A percentile compares a stretch with the other conserved stretches of the same genome.
phyloP scores from a whole-genome alignment of 2,329 filamentous ascomycete genomes.

The Calonectria hawksworthii region DNA sequence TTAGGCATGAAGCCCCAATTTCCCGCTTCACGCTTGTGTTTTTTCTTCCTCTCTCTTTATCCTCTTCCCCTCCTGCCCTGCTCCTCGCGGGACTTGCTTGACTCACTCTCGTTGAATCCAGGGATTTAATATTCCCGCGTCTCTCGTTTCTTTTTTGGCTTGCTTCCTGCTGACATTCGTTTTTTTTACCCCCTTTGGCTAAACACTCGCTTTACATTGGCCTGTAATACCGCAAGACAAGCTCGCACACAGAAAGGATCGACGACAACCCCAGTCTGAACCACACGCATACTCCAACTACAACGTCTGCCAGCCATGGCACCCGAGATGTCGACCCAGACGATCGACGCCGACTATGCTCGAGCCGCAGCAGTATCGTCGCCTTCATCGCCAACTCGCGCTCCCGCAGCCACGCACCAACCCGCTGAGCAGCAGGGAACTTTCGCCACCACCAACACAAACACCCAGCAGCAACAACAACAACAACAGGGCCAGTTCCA shows the following conservation, averaged over 20 bases:
- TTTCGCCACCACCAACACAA: background rate
- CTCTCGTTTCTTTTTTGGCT: background rate
- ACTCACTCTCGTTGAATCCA: background rate
- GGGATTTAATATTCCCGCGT: background rate
- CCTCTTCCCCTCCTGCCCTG: background rate
- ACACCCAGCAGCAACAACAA: background rate
- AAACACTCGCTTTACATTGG: background rate
- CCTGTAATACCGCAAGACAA: background rate
- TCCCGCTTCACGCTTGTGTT: conserved; percentile 4
- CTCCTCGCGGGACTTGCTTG: background rate
- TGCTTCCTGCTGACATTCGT: background rate
- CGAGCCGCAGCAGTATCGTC: conserved; percentile 9
- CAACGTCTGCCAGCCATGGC: conserved; percentile 35
- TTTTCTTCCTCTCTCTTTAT: background rate
- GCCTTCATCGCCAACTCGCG: conserved; percentile 13
- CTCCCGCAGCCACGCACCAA: conserved; percentile 32
- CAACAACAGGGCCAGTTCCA: conserved; percentile 35
- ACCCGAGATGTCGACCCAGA: conserved; percentile 41
- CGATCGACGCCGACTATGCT: conserved; percentile 25
- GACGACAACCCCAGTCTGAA: background rate
- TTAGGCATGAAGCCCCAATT: conserved; percentile 10
- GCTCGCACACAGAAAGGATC: background rate
- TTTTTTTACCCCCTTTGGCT: background rate
- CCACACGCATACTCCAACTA: too few relatives aligned
- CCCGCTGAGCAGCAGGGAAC: conserved; percentile 24